Percentiles rank a stretch among this genome's conserved stretches.
Conservation (phyloP, 306 rosid species). For the Begonia fuchsioides region DNA sequence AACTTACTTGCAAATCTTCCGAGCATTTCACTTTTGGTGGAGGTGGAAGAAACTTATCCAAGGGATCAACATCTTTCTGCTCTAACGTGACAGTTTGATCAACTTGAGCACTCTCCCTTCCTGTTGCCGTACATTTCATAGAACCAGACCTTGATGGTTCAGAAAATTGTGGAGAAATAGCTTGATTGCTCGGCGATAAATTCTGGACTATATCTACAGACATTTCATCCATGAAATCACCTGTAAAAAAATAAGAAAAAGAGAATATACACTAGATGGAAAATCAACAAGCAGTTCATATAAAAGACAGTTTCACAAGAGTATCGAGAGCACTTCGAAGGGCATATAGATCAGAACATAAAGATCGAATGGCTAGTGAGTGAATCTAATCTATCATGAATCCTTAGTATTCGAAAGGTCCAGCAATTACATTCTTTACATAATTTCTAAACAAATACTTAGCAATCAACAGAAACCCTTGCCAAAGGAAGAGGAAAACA, state of each 20-base stretch:
- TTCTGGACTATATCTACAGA: slow-evolving; percentile 32
- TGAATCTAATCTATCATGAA: too few species aligned
- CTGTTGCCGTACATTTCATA: slow-evolving; percentile 21
- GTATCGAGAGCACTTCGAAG: too few species aligned
- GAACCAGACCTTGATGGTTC: slow-evolving; percentile 38
- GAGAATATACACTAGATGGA: neutral
- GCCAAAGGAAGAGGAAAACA: too few species aligned
- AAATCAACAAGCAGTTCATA: too few species aligned
- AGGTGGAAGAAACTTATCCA: slow-evolving; percentile 67
- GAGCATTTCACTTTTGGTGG: slow-evolving; percentile 65
- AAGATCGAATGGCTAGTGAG: too few species aligned
- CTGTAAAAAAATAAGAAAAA: slow-evolving; percentile 20
- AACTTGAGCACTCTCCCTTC: slow-evolving; percentile 32
- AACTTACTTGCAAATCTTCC: slow-evolving; percentile 72
- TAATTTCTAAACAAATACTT: too few species aligned
- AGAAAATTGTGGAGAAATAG: slow-evolving; percentile 30
- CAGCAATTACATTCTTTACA: too few species aligned
- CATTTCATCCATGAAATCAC: slow-evolving; percentile 41
- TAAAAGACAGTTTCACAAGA: too few species aligned
- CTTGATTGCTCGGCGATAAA: slow-evolving; percentile 38
- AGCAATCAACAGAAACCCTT: too few species aligned
- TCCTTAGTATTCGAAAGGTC: too few species aligned
- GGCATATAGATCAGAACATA: too few species aligned
- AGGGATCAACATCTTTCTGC: slow-evolving; percentile 27
- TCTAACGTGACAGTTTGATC: slow-evolving; percentile 35